Evolutionary conservation across 1,284 basidiomycete genomes (phyloP), one percentile per base, ranked within the genome.

Genomic region (Farysia itapuensis): DNA sequence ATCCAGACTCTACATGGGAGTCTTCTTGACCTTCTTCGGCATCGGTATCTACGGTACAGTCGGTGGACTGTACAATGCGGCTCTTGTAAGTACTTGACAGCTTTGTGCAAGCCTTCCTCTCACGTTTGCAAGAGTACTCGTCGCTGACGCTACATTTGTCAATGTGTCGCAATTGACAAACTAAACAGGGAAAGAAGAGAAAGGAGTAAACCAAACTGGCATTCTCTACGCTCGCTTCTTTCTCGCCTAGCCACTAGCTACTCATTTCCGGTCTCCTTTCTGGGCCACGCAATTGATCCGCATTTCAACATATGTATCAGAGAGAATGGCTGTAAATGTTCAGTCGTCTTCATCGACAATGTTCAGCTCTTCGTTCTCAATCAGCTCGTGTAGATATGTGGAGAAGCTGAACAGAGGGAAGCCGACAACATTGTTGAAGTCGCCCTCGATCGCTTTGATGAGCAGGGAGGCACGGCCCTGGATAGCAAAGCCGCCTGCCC

Each of bases 401-500:
- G 47, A 45, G 33, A 67, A 51, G 24, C 49, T 47, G 21, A 60
- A 59, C 15, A 71, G 38, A 0, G 90, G 90, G 74, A 93, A 92
- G 3, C 93, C 93, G 12, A 94, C 90, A 4, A 90, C 87, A 70
- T 96, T 96, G 72, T 89, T 84, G 74, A 87, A 95, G 75, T 94
- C 90, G 1, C 94, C 93, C 45, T 95, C 88, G 22, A 96, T 84
- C 65, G 87, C 86, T 35, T 87, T 82, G 38, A 96, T 79, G 25
- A 97, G 80, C 33, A 91, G 64, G 2, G 86, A 86, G 0, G 90
- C 93, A 1, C 86, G 80, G 2, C 90, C 90, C 82, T 97, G 94
- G 35, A 94, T 86, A 3, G 91, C 91, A 75, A 97, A 97, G 0
- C 94, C 94, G 4, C 93, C 94, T 0, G 93, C 93, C 16, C 91